Evolutionary conservation across 2,329 filamentous ascomycete species (phyloP).

Genomic region (Arthrobotrys sinensis): DNA sequence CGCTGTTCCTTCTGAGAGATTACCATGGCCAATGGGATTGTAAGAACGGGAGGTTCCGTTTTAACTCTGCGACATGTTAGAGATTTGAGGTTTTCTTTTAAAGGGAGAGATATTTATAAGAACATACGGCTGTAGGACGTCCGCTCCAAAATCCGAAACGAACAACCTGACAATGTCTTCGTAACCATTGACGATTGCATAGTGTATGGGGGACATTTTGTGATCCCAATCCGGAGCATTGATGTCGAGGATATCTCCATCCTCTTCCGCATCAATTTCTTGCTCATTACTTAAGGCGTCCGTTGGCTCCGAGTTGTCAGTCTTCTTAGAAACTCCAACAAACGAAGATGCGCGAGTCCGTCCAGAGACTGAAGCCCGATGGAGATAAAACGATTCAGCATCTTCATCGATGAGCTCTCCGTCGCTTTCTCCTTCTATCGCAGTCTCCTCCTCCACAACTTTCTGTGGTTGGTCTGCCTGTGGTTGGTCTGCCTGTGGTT

Average conservation of each 20-base stretch:
- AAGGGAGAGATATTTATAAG: slow-evolving; percentile 63
- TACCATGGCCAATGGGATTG: not conserved
- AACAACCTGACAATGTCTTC: slow-evolving; percentile 78
- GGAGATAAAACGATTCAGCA: slow-evolving; percentile 66
- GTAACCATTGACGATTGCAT: slow-evolving; percentile 83
- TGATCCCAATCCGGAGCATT: slow-evolving; percentile 84
- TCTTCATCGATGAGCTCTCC: slow-evolving; percentile 66
- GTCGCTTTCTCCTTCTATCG: slow-evolving; percentile 65
- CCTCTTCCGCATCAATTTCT: slow-evolving; percentile 73
- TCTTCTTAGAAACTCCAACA: slow-evolving; percentile 65
- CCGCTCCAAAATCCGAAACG: slow-evolving; percentile 79
- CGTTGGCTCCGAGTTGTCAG: slow-evolving; percentile 69
- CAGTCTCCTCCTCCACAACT: too few species aligned
- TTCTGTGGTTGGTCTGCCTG: too few species aligned
- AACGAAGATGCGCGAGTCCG: slow-evolving; percentile 51
- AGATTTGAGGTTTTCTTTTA: slow-evolving; percentile 59
- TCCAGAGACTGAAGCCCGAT: slow-evolving; percentile 66
- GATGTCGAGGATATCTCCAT: slow-evolving; percentile 81
- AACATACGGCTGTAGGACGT: slow-evolving; percentile 84
- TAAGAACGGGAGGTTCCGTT: not conserved
- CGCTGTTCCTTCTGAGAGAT: slow-evolving; percentile 71
- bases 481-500: too few species aligned
- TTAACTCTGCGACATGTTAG: slow-evolving; percentile 76
- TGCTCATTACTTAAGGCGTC: slow-evolving; percentile 69
- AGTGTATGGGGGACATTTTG: slow-evolving; percentile 75